Evolutionary conservation across 129 eudicot genomes (phyloP).

Genomic region (Daucus carota): DNA sequence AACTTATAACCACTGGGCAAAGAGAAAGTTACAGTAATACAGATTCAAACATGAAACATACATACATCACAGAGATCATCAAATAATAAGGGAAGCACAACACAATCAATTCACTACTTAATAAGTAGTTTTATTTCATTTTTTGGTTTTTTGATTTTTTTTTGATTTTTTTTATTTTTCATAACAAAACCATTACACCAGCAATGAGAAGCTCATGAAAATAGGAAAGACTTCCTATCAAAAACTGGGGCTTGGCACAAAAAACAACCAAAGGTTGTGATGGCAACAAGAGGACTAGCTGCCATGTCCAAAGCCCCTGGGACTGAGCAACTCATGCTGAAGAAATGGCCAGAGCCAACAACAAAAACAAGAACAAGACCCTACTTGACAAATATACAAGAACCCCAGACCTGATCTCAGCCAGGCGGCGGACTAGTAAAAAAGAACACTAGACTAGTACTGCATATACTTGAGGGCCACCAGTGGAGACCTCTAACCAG

Average conservation of each 20-base stretch:
- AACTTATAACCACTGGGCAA: too few species aligned
- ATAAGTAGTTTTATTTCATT: slow-evolving; percentile 11
- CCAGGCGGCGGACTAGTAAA: background rate
- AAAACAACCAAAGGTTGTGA: slow-evolving; percentile 18
- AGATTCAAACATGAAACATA: background rate
- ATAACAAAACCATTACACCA: slow-evolving; percentile 40
- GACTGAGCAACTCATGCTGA: slow-evolving; percentile 11
- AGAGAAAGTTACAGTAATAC: too few species aligned
- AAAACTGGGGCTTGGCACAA: background rate
- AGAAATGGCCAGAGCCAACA: slow-evolving; percentile 22
- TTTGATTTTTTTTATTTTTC: background rate
- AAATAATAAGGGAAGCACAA: slow-evolving; percentile 1
- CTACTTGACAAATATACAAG: slow-evolving; percentile 1
- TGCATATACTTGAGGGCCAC: slow-evolving; percentile 1
- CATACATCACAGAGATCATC: background rate
- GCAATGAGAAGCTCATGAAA: slow-evolving; percentile 32
- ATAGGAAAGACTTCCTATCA: slow-evolving; percentile 28
- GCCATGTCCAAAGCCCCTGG: slow-evolving; percentile 6
- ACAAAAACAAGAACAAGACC: background rate
- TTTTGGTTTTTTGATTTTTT: background rate
- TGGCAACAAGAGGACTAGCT: slow-evolving; percentile 8
- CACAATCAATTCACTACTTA: slow-evolving; percentile 13
- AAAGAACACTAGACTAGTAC: slow-evolving; percentile 14
- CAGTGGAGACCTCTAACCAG: slow-evolving; percentile 5
- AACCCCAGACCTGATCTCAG: slow-evolving; percentile 1